phyloP scores from a whole-genome alignment of 345 rosid species.

The Nasturtium officinale region DNA sequence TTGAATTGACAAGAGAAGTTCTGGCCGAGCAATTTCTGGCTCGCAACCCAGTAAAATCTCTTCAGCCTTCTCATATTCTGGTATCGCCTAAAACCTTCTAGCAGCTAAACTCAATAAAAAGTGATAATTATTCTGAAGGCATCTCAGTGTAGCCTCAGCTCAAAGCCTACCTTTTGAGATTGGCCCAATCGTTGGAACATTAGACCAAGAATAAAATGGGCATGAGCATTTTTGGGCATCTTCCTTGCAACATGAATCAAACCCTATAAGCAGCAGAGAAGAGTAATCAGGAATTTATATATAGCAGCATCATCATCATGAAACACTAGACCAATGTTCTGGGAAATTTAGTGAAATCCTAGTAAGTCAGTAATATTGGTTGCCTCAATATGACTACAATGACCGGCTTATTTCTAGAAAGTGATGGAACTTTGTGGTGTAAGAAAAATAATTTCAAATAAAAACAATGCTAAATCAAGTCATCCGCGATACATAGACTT shows the following conservation, averaged over 20 bases:
- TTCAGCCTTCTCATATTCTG: conserved; percentile 85
- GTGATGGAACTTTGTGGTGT: neutral
- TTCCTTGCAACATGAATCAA: conserved; percentile 90
- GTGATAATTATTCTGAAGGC: neutral
- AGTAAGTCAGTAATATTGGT: no score
- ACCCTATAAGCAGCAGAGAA: conserved; percentile 58
- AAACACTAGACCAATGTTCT: neutral
- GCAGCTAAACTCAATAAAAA: conserved; percentile 26
- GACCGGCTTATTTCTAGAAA: no score
- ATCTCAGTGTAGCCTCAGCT: conserved; percentile 22
- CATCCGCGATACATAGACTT: neutral
- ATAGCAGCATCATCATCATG: neutral
- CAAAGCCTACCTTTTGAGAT: conserved; percentile 75
- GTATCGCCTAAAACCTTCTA: conserved; percentile 65
- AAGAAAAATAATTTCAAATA: neutral
- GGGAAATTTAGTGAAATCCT: no score
- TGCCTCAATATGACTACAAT: no score
- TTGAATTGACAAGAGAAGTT: conserved; percentile 88
- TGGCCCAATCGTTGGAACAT: conserved; percentile 95
- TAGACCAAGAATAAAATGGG: conserved; percentile 90
- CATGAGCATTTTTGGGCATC: conserved; percentile 98
- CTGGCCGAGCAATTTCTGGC: conserved; percentile 85
- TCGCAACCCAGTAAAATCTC: conserved; percentile 82
- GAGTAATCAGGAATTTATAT: neutral
- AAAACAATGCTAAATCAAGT: neutral